Evolutionary conservation across 805 yeast genomes (phyloP), one percentile per base, ranked within the genome.

Genomic region (Saccharomyces kudriavzevii): DNA sequence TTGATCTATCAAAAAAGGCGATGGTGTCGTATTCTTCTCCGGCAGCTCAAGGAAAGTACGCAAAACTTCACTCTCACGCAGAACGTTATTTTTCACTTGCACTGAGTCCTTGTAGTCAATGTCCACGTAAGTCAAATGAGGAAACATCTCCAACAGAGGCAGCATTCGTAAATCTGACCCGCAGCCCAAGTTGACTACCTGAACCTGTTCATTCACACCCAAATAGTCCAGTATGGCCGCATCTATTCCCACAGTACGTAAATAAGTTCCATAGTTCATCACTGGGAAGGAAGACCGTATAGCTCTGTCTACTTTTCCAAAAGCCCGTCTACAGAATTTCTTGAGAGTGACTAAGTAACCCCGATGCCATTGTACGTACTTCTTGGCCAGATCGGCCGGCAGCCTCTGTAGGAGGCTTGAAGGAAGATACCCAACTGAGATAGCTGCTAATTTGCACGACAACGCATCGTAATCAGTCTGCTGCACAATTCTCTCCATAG

Each of bases 191-290:
- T 83, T 84, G 2, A 85, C 66, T 5, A 81, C 81, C 67, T 85
- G 88, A 40, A 79, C 68, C 3, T 46, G 25, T 22, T 25, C 50
- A 22, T 45, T 50, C 14, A 13, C 43, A 3, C 46, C 51, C 2
- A 82, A 48, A 56, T 82, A 83, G 22, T 65, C 60, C 1, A 73
- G 65, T 2, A 83, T 67, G 0, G 80, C 68, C 6, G 61, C 22
- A 61, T 84, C 82, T 27, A 85, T 78, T 17, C 81, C 67, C 17
- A 60, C 65, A 0, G 87, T 82, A 40, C 92, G 70, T 22, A 84
- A 69, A 65, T 81, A 85, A 0, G 90, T 84, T 0, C 91, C 91
- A 49, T 86, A 69, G 60, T 85, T 86, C 60, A 86, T 85, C 20
- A 85, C 74, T 0, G 92, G 92, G 11, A 79, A 69, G 54, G 84